Evolutionary conservation across 441 rosid genomes (phyloP), one percentile per base, ranked within the genome.

Genomic region (Gossypium aridum): DNA sequence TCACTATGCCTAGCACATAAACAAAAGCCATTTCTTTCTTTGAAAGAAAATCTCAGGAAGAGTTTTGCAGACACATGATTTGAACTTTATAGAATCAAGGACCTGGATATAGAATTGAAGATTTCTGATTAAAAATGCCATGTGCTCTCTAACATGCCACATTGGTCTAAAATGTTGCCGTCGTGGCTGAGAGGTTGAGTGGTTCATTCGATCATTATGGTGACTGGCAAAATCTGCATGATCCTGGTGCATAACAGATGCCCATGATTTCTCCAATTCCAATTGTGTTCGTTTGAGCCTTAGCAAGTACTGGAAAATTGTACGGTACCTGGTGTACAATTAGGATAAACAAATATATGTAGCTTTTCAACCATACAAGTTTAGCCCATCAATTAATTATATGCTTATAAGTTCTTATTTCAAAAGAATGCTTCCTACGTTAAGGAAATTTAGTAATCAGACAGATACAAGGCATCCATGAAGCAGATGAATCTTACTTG

Each of bases 191-290:
- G 89, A 83, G 74, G 74, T 75, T 63, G 97, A 87, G 82, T 85
- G 76, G 43, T 80, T 88, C 43, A 75, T 64, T 70, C 79, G 80
- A 31, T 89, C 92, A 81, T 87, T 87, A 16, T 85, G 88, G 74
- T 77, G 94, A 80, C 80, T 85, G 77, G 92, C 85, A 86, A 90
- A 87, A 83, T 91, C 93, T 71, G 86, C 80, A 83, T 90, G 97
- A 82, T 92, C 98, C 85, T 95, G 97, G 83, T 90, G 97, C 99
- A 93, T 95, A 79, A 90, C 98, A 79, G 97, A 89, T 31, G 97
- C 99, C 99, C 98, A 93, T 75, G 96, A 93, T 80, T 95, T 95
- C 84, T 93, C 98, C 86, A 95, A 82, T 80, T 95, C 99, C 97
- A 95, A 88, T 79, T 93, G 99, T 45, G 97, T 90, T 78, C 97